Evolutionary conservation across 176 grass and related monocot genomes (phyloP).

Genomic region (Aegilops sharonensis): DNA sequence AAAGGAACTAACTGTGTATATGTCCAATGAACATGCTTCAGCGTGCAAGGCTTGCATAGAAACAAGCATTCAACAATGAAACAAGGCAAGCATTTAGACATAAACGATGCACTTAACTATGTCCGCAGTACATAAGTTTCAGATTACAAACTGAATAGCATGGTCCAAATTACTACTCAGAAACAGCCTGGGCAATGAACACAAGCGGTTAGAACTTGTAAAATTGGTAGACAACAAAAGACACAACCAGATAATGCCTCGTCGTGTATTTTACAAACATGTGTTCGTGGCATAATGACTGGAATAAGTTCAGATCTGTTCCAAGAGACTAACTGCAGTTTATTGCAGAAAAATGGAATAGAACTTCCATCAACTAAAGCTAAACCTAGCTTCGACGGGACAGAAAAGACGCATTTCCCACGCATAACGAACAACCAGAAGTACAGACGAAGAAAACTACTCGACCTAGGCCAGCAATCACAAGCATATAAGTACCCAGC

Average conservation of each 20-base stretch:
- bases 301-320: background rate
- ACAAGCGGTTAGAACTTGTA: background rate
- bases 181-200: background rate
- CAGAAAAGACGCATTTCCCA: background rate
- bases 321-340: background rate
- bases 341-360: background rate
- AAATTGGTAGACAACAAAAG: too few species aligned
- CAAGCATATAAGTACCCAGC: background rate
- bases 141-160: too few species aligned
- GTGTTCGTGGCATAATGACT: background rate
- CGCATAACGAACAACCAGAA: background rate
- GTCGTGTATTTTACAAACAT: too few species aligned
- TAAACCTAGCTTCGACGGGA: background rate
- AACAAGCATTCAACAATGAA: background rate
- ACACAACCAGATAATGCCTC: too few species aligned
- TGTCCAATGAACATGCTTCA: background rate
- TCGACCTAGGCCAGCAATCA: background rate
- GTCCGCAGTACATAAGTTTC: background rate
- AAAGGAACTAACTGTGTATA: background rate
- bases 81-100: too few species aligned
- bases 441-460: background rate
- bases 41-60: background rate
- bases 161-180: background rate
- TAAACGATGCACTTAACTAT: too few species aligned
- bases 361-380: background rate